Percentiles rank a stretch among this genome's conserved stretches.
phyloP scores from a whole-genome alignment of 1,284 basidiomycete genomes.

The Flammula alnicola region DNA sequence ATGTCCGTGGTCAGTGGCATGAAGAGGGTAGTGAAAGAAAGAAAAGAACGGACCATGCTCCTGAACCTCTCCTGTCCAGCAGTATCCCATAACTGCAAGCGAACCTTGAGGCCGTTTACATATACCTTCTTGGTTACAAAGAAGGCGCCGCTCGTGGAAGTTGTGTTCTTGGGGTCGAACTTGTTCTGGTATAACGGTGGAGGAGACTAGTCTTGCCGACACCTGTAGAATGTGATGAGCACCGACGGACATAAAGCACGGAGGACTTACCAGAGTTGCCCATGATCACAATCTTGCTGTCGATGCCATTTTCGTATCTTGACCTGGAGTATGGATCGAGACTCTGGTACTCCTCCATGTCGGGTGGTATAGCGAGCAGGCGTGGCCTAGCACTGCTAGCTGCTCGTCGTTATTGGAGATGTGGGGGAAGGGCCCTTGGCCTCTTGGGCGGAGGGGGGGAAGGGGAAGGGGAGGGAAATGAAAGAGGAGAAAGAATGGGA shows the following conservation, averaged over 20 bases:
- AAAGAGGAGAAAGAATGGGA: too few species aligned
- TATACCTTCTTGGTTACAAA: conserved; percentile 95
- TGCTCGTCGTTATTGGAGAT: conserved; percentile 27
- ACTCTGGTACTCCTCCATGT: too few species aligned
- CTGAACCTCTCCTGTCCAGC: conserved; percentile 98
- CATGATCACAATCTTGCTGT: conserved; percentile 97
- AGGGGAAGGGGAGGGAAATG: conserved; percentile 17
- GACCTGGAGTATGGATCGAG: conserved; percentile 60
- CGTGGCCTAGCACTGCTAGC: too few species aligned
- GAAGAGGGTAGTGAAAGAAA: conserved; percentile 20
- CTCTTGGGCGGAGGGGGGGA: conserved; percentile 35
- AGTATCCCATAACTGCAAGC: conserved; percentile 92
- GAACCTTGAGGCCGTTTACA: conserved; percentile 87
- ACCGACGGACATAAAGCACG: conserved; percentile 9
- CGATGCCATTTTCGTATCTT: conserved; percentile 80
- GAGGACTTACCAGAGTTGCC: conserved; percentile 82
- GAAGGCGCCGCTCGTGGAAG: conserved; percentile 93
- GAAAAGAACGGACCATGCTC: conserved; percentile 72
- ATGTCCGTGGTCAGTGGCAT: conserved; percentile 21
- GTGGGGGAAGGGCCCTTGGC: conserved; percentile 36
- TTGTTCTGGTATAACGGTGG: conserved; percentile 92
- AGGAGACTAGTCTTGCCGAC: conserved; percentile 96
- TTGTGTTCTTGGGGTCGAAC: conserved; percentile 85
- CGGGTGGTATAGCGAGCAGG: too few species aligned
- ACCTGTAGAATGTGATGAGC: conserved; percentile 47